Conservation (phyloP, 257 asterid species). For the Forsythia viridissima region DNA sequence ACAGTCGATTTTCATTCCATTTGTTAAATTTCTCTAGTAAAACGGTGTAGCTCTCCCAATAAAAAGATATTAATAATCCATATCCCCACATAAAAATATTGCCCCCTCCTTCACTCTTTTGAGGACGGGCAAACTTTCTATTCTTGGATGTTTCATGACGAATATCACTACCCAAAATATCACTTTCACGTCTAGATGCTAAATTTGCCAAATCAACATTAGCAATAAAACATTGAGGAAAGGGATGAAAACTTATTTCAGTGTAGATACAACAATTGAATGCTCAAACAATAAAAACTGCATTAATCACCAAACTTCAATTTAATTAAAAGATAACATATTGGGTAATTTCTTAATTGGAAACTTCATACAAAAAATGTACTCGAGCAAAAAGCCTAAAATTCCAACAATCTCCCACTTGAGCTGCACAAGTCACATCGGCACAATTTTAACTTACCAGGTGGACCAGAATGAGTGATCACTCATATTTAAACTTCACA, state of each 20-base stretch:
- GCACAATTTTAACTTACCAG: background rate
- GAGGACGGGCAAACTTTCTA: background rate
- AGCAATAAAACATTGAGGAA: background rate
- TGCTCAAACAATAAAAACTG: background rate
- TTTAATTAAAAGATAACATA: background rate
- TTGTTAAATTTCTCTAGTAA: background rate
- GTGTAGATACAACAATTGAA: background rate
- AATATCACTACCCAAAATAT: background rate
- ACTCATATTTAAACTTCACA: background rate
- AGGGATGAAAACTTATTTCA: background rate
- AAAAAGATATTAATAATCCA: background rate
- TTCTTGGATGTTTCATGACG: background rate
- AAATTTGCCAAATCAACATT: background rate
- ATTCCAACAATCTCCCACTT: background rate
- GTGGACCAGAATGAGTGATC: background rate
- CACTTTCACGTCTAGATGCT: background rate
- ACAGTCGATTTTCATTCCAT: background rate
- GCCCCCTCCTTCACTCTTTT: background rate
- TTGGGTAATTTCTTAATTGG: background rate
- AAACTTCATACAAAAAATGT: background rate
- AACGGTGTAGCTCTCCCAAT: background rate
- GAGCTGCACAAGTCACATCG: background rate
- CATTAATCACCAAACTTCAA: background rate
- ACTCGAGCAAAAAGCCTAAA: background rate
- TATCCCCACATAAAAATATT: background rate